Conservation (phyloP, 73 alveolate genomes). For the Blepharisma japonicum region DNA sequence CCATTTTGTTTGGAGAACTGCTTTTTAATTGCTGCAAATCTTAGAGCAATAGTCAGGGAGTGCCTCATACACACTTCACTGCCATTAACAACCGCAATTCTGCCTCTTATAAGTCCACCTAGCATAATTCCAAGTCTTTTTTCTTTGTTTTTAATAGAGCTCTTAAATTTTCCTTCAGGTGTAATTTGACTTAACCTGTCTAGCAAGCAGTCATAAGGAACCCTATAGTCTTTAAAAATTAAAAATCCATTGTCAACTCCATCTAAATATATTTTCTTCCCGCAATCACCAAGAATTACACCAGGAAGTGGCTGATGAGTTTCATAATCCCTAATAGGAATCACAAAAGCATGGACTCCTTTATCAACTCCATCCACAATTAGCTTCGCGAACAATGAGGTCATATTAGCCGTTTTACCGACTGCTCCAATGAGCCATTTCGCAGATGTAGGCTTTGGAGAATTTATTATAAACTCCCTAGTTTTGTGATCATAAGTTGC, state of each 20-base stretch:
- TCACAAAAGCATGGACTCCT: conserved; percentile 66
- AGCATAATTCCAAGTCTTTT: conserved; percentile 71
- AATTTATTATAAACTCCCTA: conserved; percentile 59
- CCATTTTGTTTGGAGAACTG: conserved; percentile 44
- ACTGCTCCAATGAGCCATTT: conserved; percentile 88
- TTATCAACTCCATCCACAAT: conserved; percentile 57
- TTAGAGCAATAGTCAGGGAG: conserved; percentile 52
- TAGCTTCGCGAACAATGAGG: conserved; percentile 55
- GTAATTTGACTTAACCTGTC: conserved; percentile 61
- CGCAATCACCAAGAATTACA: conserved; percentile 71
- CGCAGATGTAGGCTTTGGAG: conserved; percentile 69
- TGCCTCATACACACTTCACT: conserved; percentile 40
- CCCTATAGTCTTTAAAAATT: conserved; percentile 55
- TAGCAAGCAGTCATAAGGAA: conserved; percentile 62
- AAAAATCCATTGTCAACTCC: conserved; percentile 82
- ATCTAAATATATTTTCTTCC: conserved; percentile 48
- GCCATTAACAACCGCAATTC: conserved; percentile 54
- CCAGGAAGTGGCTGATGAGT: conserved; percentile 73
- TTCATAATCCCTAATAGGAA: conserved; percentile 58
- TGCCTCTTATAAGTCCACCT: conserved; percentile 68
- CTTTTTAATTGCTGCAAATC: conserved; percentile 64
- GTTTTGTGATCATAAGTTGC: conserved; percentile 72
- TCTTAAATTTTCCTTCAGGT: conserved; percentile 38
- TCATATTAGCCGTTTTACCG: conserved; percentile 67
- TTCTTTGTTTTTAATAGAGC: conserved; percentile 52